Base-by-base conservation (phyloP, 2,329 filamentous ascomycete genomes). In the Fusarium austroafricanum region DNA sequence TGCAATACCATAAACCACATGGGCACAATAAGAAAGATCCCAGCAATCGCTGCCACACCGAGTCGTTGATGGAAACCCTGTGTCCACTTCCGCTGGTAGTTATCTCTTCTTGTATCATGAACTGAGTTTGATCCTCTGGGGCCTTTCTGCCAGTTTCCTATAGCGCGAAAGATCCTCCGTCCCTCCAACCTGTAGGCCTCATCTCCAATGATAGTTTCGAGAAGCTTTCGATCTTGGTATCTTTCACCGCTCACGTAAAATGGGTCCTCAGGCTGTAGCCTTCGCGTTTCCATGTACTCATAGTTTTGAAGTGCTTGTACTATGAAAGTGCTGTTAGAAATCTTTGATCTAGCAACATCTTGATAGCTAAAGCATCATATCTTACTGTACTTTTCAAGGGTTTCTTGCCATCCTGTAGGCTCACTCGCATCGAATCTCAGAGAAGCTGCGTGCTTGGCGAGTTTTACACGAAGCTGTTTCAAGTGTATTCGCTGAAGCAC, bases 1-100 rank as follows among this genome's bases (percentile, higher is more conserved):
- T 55, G 50, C 8, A 55, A 5, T 18, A 58, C 50, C 55, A 58
- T 55, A 17, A 58, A 17, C 55, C 50, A 58, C 50, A 58, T 58
- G 1, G 55, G 51, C 0, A 42, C 20, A 1, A 55, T 56, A 1
- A 58, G 18, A 1, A 58, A 44, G 11, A 58, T 33, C 0, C 50
- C 50, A 15, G 31, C 39, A 1, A 56, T 12, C 0, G 26, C 9
- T 7, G 39, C 55, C 6, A 45, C n/a, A 0, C 23, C 39, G 6
- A 58, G 31, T 3, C 55, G 2, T 20, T 26, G 10, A 15, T 39
- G 42, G 2, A 45, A 38, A 4, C 31, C 31, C 5, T 10, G 15
- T 2, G 15, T 17, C 50, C 55, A 39, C 3, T 39, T 58, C 12
- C 55, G 10, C 10, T 20, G 14, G 3, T 58, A 55, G 14, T 39